phyloP scores from a whole-genome alignment of 2,329 filamentous ascomycete genomes.

The Exophiala xenobiotica region DNA sequence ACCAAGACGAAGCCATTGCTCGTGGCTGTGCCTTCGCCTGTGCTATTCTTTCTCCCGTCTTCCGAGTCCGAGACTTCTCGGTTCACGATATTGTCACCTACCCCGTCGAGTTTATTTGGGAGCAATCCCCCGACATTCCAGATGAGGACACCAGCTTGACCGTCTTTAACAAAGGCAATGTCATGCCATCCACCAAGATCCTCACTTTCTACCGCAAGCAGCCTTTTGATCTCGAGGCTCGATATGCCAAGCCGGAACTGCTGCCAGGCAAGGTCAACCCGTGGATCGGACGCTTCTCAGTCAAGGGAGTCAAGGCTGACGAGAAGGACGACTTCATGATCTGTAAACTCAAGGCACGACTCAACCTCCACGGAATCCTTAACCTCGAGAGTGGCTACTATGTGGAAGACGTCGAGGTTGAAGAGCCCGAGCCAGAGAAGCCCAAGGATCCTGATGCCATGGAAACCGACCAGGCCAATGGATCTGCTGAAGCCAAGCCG shows the following conservation, averaged over 20 bases:
- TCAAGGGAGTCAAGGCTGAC: constrained; percentile 95
- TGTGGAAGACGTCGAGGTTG: constrained; percentile 95
- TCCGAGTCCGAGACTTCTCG: constrained; percentile 97
- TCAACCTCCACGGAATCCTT: constrained; percentile 93
- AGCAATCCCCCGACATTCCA: constrained; percentile 96
- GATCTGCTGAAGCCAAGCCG: constrained; percentile 66
- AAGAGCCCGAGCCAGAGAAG: constrained; percentile 83
- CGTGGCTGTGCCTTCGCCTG: constrained; percentile 96
- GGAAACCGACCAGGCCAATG: constrained; percentile 71
- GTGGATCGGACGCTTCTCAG: constrained; percentile 96
- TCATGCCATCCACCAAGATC: constrained; percentile 98
- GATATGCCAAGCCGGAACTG: constrained; percentile 81
- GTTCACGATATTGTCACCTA: constrained; percentile 98
- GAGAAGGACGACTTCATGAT: constrained; percentile 96
- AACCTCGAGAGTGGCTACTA: constrained; percentile 98
- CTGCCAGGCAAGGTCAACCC: constrained; percentile 88
- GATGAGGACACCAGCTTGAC: constrained; percentile 97
- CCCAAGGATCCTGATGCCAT: constrained; percentile 69
- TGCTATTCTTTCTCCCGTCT: constrained; percentile 93
- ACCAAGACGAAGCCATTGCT: constrained; percentile 96
- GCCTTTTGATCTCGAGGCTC: constrained; percentile 91
- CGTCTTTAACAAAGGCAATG: constrained; percentile 95
- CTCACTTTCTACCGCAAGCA: constrained; percentile 99
- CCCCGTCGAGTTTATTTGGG: constrained; percentile 98
- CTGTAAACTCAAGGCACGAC: constrained; percentile 96